Conservation (phyloP, 331 rosid species). For the Prunus yedoensis region DNA sequence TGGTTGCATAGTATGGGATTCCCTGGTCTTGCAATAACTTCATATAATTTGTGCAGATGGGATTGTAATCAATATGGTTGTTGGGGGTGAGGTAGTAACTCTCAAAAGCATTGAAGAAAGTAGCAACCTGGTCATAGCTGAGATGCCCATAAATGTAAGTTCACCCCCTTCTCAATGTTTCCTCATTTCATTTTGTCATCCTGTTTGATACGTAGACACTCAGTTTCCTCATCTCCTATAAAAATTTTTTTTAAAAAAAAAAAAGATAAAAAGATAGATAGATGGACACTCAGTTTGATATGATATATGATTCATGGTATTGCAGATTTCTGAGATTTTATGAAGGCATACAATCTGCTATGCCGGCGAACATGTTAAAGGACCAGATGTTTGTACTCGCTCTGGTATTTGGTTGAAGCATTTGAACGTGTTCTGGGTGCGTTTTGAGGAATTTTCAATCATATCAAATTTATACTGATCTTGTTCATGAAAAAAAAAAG, state of each 20-base stretch:
- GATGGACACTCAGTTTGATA: neutral
- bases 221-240: neutral
- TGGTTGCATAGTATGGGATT: constrained; percentile 19
- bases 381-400: constrained; percentile 7
- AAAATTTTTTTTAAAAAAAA: no score
- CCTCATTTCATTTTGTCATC: neutral
- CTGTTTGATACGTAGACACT: neutral
- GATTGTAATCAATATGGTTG: constrained; percentile 89
- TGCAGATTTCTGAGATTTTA: constrained; percentile 86
- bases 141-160: constrained; percentile 91
- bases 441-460: constrained; percentile 8
- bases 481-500: no score
- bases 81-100: constrained; percentile 84
- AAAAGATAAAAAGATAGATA: neutral
- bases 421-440: constrained; percentile 15
- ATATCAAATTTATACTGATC: neutral
- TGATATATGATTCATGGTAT: constrained; percentile 10
- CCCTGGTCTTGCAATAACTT: constrained; percentile 29
- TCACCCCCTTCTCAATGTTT: neutral
- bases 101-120: constrained; percentile 81
- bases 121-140: constrained; percentile 69
- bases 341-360: constrained; percentile 38
- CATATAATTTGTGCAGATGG: constrained; percentile 60
- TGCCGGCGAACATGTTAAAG: constrained; percentile 19
- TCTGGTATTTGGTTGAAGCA: constrained; percentile 14